Base-by-base conservation (phyloP, 371 early-diverging fungal species). In the Dentiscutata heterogama region DNA sequence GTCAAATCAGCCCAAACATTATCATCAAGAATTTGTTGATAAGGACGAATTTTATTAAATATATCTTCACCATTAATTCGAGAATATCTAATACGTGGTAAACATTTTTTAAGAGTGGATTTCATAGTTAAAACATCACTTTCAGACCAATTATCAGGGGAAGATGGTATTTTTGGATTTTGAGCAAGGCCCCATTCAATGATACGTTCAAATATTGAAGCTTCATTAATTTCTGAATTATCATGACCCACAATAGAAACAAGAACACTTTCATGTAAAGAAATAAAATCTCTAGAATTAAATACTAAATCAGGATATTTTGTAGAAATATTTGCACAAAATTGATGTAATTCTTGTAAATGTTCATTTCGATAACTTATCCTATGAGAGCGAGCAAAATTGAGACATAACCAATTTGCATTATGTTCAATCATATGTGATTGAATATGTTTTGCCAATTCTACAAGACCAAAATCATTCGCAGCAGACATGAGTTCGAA, bases 151-250 rank as follows among this genome's bases (percentile, higher is more conserved):
- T 46, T 29, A 16, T 20, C n/a, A 25, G 51, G 51, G 11, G 39
- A 25, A 74, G 39, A 7, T 3, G 25, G 22, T 53, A 74, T 22
- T n/a, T 56, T 56, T 25, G 13, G 54, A 27, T 42, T 74, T 18
- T 74, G 39, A 27, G 74, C 74, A 18, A 74, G 16, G 16, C 13
- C 74, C 74, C 74, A 74, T 74, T 46, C 46, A 74, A 74, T 74
- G 13, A 74, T 8, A 35, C 46, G 51, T 11, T 74, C 74, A 42
- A 42, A 74, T 27, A 54, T 39, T 46, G 39, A 53, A 20, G 16
- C 56, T 53, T 74, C 74, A 27, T 74, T 56, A 0, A 74, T 50
- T 27, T 46, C 54, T 11, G 51, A 46, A 22, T 74, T 53, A 35
- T 53, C 74, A 54, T 46, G n/a, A n/a, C 51, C 25, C 20, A 74